Base-by-base conservation (phyloP, 1,284 basidiomycete genomes). In the Trichosporon sp. region DNA sequence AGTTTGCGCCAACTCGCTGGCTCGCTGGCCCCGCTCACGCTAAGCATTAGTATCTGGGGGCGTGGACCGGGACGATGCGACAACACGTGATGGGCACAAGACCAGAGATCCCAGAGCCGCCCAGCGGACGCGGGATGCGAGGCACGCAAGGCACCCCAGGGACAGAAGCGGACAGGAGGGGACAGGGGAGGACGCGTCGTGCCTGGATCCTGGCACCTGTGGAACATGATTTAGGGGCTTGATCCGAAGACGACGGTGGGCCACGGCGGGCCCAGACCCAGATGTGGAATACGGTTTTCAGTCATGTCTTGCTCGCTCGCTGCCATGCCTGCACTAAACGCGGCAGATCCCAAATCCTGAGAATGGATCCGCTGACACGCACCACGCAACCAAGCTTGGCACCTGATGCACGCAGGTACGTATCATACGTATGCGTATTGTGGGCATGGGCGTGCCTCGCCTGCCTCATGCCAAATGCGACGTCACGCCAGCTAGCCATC, bases 21-120 rank as follows among this genome's bases (percentile, higher is more conserved):
- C 26, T 26, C 26, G 38, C 2, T 10, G 38, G 38, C 38, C 51
- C n/a, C 14, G 51, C 51, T 8, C 19, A 21, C 51, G 19, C 51
- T 54, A 54, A 46, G 43, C 16, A 46, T 19, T 54, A 54, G 51
- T 19, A 19, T 7, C 51, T 10, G 8, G 51, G 51, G 51, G 19
- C 51, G 51, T 54, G 51, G 21, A 16, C 51, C 51, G 2, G 21
- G 43, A 46, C n/a, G 43, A 46, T n/a, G 43, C 43, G 43, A 46
- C 16, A 46, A 54, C 51, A 54, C 51, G 51, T 54, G 51, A 54
- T 54, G 51, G 21, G 51, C 51, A 54, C 51, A 54, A 54, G 51
- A 54, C 51, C 51, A 54, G 51, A 19, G 51, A 54, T 19, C 21
- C 51, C 51, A 54, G 51, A 19, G 51, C 43, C 14, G 43, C 43